phyloP scores from a whole-genome alignment of 345 rosid genomes.

The Pistacia integerrima region DNA sequence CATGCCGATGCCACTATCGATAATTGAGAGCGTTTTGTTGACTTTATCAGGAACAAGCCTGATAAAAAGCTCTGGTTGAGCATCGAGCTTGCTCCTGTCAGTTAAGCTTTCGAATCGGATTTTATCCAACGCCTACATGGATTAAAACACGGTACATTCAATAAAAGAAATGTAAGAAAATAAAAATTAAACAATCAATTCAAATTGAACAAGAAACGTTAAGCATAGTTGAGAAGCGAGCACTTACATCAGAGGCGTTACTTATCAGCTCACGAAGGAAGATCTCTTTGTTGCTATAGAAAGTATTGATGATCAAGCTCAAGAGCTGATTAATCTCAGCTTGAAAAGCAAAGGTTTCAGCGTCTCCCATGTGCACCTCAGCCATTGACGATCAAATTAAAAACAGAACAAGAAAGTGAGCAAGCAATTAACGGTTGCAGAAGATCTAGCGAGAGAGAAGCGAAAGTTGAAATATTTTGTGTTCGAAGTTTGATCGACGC shows the following conservation, averaged over 20 bases:
- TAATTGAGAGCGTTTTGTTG: slow-evolving; percentile 46
- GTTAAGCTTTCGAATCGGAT: slow-evolving; percentile 56
- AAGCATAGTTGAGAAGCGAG: neutral
- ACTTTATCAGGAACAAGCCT: slow-evolving; percentile 56
- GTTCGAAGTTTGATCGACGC: neutral
- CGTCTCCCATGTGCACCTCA: slow-evolving; percentile 39
- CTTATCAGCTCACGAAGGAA: slow-evolving; percentile 76
- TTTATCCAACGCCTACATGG: slow-evolving; percentile 50
- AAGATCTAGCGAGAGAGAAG: neutral
- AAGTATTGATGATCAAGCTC: slow-evolving; percentile 69
- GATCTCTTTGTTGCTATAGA: slow-evolving; percentile 74
- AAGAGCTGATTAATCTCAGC: slow-evolving; percentile 79
- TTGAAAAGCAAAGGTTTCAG: slow-evolving; percentile 72
- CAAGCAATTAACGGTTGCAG: neutral
- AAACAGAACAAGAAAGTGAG: neutral
- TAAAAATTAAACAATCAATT: neutral
- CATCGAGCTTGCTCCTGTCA: slow-evolving; percentile 56
- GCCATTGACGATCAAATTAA: slow-evolving; percentile 21
- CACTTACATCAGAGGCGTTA: slow-evolving; percentile 69
- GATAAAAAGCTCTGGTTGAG: slow-evolving; percentile 56
- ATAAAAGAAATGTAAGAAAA: neutral
- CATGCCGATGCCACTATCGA: slow-evolving; percentile 56
- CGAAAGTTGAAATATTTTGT: neutral
- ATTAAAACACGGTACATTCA: neutral
- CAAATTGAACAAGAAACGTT: neutral